These are phyloP conservation scores for Hemerocallis citrina DNA, from an alignment of 106 monocot genomes.

Conservation along the genomic window DNA sequence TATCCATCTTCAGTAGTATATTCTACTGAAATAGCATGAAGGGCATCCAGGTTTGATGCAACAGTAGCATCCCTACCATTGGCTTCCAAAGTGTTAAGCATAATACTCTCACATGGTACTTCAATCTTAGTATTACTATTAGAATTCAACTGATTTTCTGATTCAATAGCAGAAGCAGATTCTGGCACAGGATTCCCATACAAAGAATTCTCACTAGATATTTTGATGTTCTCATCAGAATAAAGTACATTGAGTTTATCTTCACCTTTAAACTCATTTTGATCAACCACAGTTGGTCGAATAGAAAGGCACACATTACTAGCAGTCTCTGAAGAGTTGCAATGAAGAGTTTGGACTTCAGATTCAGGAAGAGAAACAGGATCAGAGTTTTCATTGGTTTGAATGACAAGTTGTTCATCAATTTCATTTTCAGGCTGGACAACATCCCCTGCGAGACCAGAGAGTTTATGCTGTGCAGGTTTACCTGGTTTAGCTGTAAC, in stretches of 20 bases:
- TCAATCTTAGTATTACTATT: background rate
- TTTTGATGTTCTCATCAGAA: background rate
- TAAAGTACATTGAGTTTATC: background rate
- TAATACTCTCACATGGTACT: background rate
- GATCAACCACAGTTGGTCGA: background rate
- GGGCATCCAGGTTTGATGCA: background rate
- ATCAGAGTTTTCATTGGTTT: slow-evolving; percentile 1
- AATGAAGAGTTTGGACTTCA: background rate
- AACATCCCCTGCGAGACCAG: background rate
- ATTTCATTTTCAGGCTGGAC: background rate
- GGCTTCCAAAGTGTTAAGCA: background rate
- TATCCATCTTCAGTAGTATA: background rate
- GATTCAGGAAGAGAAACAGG: background rate
- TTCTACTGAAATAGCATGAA: background rate
- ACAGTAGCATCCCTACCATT: background rate
- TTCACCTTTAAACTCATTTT: background rate
- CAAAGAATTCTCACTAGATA: background rate
- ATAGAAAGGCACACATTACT: background rate
- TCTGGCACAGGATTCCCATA: background rate
- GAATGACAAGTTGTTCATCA: background rate
- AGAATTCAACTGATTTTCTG: background rate
- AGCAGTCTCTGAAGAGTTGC: background rate
- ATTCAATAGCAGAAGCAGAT: background rate
- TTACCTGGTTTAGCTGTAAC: background rate
- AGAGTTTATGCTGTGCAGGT: background rate